Base-by-base conservation (phyloP, 202 grass and related monocot species). In the Schoenoplectus tabernaemontani region DNA sequence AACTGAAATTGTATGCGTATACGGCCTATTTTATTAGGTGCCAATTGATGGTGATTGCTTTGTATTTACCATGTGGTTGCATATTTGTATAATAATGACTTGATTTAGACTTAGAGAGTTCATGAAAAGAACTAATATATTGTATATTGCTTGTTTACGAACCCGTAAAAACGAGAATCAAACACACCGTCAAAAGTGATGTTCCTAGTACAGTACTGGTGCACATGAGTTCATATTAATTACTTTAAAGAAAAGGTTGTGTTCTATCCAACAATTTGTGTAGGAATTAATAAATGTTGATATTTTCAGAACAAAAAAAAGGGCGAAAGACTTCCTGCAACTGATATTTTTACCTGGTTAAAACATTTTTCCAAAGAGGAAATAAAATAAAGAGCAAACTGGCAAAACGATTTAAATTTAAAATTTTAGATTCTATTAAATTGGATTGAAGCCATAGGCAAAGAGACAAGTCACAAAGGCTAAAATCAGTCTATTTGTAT, bases 401-500 rank as follows among this genome's bases (percentile, higher is more conserved):
- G 11, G 2, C 16, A 28, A 13, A 48, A 17, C 3, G n/a, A 48
- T 16, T 30, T 24, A 46, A 28, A 13, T 71, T 7, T 1, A 28
- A 9, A 15, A 28, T 1, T 41, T 41, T 48, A 28, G 67, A 71
- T 71, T 71, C 66, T 47, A 48, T 47, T 11, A 28, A 30, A 28
- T 47, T 48, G 11, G 12, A 48, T 59, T 20, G 51, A 77, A 1
- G 15, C 74, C 74, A 77, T 41, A 37, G 51, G 46, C 74, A 77
- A 77, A 77, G 54, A 77, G 74, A 77, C 74, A 77, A 59, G 32
- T 59, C 28, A 59, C n/a, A 59, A 77, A 77, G n/a, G 30, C 34
- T 58, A 37, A 36, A 30, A 77, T 28, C 2, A 59, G 54, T 58
- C 73, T 58, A 77, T 58, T 77, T 10, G 50, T 2, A 58, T 58